Evolutionary conservation across 331 rosid genomes (phyloP).

Genomic region (Saraca asoca): DNA sequence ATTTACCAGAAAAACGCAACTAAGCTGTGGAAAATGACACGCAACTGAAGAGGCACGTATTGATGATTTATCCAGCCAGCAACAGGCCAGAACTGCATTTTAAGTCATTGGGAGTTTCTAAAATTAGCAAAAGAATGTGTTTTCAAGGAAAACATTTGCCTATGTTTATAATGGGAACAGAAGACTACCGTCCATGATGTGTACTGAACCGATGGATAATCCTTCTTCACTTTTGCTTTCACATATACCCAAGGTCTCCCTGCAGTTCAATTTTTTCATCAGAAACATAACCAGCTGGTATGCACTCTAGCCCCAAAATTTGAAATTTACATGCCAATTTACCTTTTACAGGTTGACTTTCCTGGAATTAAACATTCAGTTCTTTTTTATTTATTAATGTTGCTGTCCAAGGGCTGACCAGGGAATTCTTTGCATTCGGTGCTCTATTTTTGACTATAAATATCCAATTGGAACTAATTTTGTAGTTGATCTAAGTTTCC

Average conservation of each 20-base stretch:
- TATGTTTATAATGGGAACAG: constrained; percentile 27
- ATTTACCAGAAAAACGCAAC: constrained; percentile 78
- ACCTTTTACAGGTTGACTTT: constrained; percentile 4
- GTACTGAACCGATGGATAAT: constrained; percentile 74
- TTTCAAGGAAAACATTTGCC: constrained; percentile 8
- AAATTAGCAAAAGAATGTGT: neutral
- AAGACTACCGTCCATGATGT: constrained; percentile 81
- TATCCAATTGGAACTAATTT: constrained; percentile 12
- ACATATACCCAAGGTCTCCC: constrained; percentile 88
- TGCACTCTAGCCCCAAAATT: neutral
- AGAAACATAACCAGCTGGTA: constrained; percentile 34
- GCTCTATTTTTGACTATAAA: constrained; percentile 27
- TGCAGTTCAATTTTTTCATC: constrained; percentile 44
- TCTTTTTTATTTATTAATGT: constrained; percentile 3
- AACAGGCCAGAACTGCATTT: constrained; percentile 86
- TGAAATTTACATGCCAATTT: neutral
- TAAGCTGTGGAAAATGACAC: constrained; percentile 78
- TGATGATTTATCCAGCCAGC: constrained; percentile 90
- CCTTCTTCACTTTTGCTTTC: constrained; percentile 82
- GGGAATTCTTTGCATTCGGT: neutral
- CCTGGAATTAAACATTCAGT: constrained; percentile 5
- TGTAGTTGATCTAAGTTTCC: constrained; percentile 31
- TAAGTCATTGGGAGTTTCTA: constrained; percentile 28
- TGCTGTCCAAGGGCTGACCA: constrained; percentile 29
- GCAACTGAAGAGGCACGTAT: constrained; percentile 81